Evolutionary conservation across 306 rosid genomes (phyloP), one percentile per base, ranked within the genome.

Genomic region (Vachellia pachyceras): DNA sequence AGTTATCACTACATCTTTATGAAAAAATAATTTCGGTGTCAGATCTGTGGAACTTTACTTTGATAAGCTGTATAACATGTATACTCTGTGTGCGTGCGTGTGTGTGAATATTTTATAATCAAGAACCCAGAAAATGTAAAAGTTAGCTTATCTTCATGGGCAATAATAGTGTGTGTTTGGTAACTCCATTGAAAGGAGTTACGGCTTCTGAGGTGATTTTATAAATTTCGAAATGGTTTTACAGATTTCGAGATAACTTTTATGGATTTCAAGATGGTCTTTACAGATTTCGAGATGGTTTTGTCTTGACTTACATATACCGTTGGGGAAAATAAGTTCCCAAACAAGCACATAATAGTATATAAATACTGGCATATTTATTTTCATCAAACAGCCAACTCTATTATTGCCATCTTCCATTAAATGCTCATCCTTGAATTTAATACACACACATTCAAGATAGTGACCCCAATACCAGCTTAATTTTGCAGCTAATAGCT

Each of bases 371-470:
- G 57, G 69, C 22, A 15, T 64, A 18, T 20, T 65, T 70, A 80
- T 81, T 83, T 77, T 77, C 54, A 80, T 77, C 85, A 66, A 77
- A 76, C 85, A 5, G 29, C 79, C 23, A 86, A 75, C 91, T 87
- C 90, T 78, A 87, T 85, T 86, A 86, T 85, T 86, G 89, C 37
- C 84, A 17, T 35, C 64, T 37, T 72, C 57, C 55, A 82, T 84
- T 87, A 29, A 29, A 29, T 2, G 86, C 79, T 78, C 77, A 4
- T 65, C 77, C 72, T 55, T 41, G 50, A 79, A 78, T 85, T 79
- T 71, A 84, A 64, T 41, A 60, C 42, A 66, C 29, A 47, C 83
- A 80, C 83, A 69, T 22, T 70, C 72, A 37, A 50, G 52, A 83
- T 37, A 54, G 39, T 41, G 70, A 76, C 79, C 42, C 15, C n/a